Conservation (phyloP, 345 rosid genomes). For the Eucalyptus leucophloia region DNA sequence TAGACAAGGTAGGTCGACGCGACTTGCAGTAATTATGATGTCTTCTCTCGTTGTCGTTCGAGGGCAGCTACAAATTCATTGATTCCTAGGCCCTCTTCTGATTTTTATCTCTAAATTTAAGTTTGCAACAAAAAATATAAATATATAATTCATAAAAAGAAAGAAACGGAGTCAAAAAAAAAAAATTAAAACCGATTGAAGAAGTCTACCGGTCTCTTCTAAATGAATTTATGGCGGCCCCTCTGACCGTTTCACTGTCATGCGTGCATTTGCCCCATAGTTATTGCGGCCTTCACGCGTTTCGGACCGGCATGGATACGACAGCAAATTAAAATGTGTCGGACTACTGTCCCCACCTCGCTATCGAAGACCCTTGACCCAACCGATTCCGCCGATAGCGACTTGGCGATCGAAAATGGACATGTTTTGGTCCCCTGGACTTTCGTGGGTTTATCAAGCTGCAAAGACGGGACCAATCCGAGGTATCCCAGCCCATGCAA, state of each 20-base stretch:
- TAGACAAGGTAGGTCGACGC: background rate
- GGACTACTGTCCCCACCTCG: background rate
- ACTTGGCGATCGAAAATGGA: background rate
- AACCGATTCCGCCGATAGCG: background rate
- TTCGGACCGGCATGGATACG: background rate
- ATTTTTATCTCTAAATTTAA: background rate
- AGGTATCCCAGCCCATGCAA: background rate
- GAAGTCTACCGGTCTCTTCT: background rate
- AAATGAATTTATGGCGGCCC: background rate
- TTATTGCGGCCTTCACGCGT: background rate
- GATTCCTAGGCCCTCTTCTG: background rate
- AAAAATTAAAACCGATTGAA: no score
- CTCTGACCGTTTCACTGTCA: background rate
- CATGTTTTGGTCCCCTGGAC: background rate
- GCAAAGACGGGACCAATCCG: background rate
- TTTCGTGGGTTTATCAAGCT: background rate
- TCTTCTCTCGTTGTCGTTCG: background rate
- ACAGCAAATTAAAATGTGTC: background rate
- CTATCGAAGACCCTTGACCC: background rate
- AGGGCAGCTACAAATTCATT: background rate
- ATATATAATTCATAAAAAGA: background rate
- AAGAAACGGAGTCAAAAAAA: background rate
- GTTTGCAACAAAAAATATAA: no score
- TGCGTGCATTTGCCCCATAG: background rate
- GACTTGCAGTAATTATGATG: background rate